Evolutionary conservation across 176 grass and related monocot genomes (phyloP), one percentile per base, ranked within the genome.

Genomic region (Dactylis glomerata): DNA sequence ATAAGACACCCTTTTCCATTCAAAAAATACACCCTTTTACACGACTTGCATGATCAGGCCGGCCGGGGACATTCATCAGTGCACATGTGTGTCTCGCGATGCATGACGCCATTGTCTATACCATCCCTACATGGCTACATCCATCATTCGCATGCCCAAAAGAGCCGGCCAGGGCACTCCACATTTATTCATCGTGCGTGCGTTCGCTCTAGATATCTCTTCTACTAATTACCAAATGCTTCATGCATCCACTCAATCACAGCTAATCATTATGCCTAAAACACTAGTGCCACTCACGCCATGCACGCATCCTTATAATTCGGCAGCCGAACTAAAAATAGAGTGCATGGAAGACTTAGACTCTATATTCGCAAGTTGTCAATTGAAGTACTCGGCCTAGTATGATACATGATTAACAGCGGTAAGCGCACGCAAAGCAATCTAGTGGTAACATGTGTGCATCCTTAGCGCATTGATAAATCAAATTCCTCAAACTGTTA

Each of bases 141-240:
- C 22, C 71, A 28, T 33, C 69, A 83, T 83, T 50, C 23, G 82
- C 42, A 52, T 76, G 71, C 70, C 75, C 56, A 64, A 64, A 64
- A 69, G 59, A 20, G 27, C 2, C 19, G 38, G 24, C 30, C 23
- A 10, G 1, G 69, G 44, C 14, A 58, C 42, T 80, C 61, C 41
- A 77, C 47, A 64, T 62, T 47, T 66, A 65, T 80, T 47, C 44
- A 47, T 49, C 42, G 41, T 34, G 77, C 57, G 77, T 64, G 77
- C 14, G 54, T 37, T 34, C n/a, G 52, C 22, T n/a, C 52, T 55
- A 23, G 8, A n/a, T n/a, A 55, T 55, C 12, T 46, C 19, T 54
- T 54, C 22, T 55, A n/a, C n/a, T n/a, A n/a, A 5, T 49, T 45
- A 13, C 46, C 46, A 8, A 49, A 5, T 22, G 50, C 50, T 22